Evolutionary conservation across 2,329 filamentous ascomycete genomes (phyloP).

Genomic region (Aspergillus hiratsukae): DNA sequence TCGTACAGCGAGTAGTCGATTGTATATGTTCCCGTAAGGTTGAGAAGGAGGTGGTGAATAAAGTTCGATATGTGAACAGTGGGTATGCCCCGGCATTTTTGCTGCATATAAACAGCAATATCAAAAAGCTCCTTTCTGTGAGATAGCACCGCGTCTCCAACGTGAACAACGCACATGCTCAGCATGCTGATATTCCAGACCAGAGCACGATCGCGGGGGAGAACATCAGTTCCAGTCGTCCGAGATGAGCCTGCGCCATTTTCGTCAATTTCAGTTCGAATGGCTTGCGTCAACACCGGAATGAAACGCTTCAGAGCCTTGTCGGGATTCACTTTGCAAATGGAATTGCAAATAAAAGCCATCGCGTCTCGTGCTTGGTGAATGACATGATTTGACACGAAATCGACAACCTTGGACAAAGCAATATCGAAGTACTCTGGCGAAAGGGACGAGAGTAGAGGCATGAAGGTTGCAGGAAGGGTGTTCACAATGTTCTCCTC

Average conservation of each 20-base stretch:
- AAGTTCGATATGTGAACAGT: slow-evolving; percentile 97
- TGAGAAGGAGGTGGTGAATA: slow-evolving; percentile 91
- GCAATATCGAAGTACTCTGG: slow-evolving; percentile 90
- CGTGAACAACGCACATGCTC: slow-evolving; percentile 96
- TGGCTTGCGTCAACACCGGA: slow-evolving; percentile 83
- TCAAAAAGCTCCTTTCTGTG: slow-evolving; percentile 87
- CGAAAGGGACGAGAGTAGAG: slow-evolving; percentile 83
- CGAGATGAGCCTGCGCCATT: slow-evolving; percentile 93
- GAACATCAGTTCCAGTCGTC: slow-evolving; percentile 86
- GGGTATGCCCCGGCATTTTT: slow-evolving; percentile 86
- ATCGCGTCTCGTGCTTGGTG: slow-evolving; percentile 96
- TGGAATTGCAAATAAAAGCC: slow-evolving; percentile 94
- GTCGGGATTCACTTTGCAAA: slow-evolving; percentile 92
- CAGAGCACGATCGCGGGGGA: slow-evolving; percentile 84
- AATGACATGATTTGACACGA: slow-evolving; percentile 90
- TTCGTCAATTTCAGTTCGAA: slow-evolving; percentile 93
- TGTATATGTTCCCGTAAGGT: slow-evolving; percentile 90
- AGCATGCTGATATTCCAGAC: slow-evolving; percentile 98
- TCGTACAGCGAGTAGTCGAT: slow-evolving; percentile 87
- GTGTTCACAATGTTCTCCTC: slow-evolving; percentile 98
- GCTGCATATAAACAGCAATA: slow-evolving; percentile 93
- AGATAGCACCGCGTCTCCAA: slow-evolving; percentile 81
- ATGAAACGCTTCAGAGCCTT: slow-evolving; percentile 89
- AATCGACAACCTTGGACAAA: slow-evolving; percentile 84
- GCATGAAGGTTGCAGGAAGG: slow-evolving; percentile 83